Evolutionary conservation across 164 flowering plant genomes (phyloP).

Genomic region (Magnolia kwangsiensis): DNA sequence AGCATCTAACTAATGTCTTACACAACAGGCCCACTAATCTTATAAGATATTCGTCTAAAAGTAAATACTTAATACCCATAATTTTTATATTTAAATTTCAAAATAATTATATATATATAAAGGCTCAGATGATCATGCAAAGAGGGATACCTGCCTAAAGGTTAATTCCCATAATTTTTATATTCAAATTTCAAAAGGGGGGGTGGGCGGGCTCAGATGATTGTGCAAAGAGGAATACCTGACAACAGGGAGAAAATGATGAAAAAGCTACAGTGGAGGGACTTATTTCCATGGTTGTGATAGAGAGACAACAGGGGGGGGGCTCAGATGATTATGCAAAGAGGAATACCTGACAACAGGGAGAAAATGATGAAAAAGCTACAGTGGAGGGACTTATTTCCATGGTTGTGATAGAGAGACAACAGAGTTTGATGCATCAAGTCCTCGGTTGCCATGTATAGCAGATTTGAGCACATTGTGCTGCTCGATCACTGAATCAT

Average conservation of each 20-base stretch:
- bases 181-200: too few species aligned
- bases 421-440: conserved; percentile 53
- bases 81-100: background rate
- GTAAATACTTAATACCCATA: background rate
- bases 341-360: conserved; percentile 21
- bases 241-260: background rate
- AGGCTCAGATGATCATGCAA: background rate
- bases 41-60: too few species aligned
- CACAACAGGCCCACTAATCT: background rate
- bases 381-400: conserved; percentile 22
- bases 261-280: background rate
- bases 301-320: conserved; percentile 31
- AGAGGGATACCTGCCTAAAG: too few species aligned
- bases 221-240: conserved; percentile 18
- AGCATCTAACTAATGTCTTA: background rate
- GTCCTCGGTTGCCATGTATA: conserved; percentile 60
- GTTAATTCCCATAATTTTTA: too few species aligned
- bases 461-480: conserved; percentile 76
- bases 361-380: background rate
- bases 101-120: too few species aligned
- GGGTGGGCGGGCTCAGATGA: too few species aligned
- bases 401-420: conserved; percentile 83
- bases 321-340: background rate
- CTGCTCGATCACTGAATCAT: conserved; percentile 59
- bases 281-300: conserved; percentile 52